Evolutionary conservation across 2,329 filamentous ascomycete species (phyloP), one percentile per base, ranked within the genome.

Genomic region (Rhynchosporium secalis): DNA sequence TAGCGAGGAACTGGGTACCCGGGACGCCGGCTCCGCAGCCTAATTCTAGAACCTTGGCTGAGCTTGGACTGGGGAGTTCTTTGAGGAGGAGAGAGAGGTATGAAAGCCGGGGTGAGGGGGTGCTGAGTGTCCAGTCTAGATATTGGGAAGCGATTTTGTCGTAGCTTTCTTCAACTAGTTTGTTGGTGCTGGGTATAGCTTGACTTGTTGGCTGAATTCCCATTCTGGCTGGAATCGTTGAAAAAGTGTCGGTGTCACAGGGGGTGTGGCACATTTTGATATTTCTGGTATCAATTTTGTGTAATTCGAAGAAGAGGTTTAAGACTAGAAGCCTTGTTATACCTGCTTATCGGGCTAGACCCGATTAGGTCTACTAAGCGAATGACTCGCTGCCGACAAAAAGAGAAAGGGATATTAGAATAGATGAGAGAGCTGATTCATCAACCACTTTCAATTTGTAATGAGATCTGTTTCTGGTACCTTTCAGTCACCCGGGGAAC

Each of bases 21-120:
- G 77, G 77, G 0, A 76, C 63, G 4, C 77, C 77, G 31, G 76
- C 72, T 40, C 77, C 77, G 61, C 76, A 78, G 59, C 78, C 77
- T 38, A 79, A 67, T 62, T 79, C 77, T 5, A 79, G 74, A 20
- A 78, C 61, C 15, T 58, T 47, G 1, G 68, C 62, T 3, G 61
- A 15, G n/a, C 45, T 40, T 12, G 58, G 28, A 15, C 62, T 28
- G 3, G 63, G 45, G 1, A 73, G 45, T 15, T 68, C 51, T 15
- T 60, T 33, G 12, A 78, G 68, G 43, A 77, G 62, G 29, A 57
- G 70, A 1, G 69, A 58, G 3, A 75, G 67, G 56, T 76, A 77
- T 6, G 60, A 54, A 38, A 75, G 68, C 2, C 76, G 75, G 9
- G 71, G 66, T 8, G 70, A 63, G n/a, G 68, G 63, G 12, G 69